These are phyloP conservation scores for Cutaneotrichosporon mucoides DNA, from an alignment of 1,284 basidiomycete genomes.

Conservation along the genomic window DNA sequence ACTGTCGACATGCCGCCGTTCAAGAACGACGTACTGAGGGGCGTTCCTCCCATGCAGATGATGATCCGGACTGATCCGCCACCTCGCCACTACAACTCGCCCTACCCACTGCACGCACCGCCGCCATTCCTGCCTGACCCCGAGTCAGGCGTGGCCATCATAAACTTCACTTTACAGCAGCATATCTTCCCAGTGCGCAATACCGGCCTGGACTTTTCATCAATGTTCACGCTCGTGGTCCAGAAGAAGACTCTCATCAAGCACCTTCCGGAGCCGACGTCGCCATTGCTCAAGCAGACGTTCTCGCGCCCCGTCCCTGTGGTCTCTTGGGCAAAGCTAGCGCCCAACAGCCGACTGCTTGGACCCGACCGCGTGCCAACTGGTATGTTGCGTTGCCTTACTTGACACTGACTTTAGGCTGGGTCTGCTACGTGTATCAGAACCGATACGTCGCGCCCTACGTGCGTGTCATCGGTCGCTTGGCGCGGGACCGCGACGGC, in stretches of 20 bases:
- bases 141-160: conserved; percentile 37
- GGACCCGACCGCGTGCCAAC: conserved; percentile 27
- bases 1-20: conserved; percentile 40
- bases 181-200: conserved; percentile 19
- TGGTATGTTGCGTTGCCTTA: conserved; percentile 12
- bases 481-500: not conserved
- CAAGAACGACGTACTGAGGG: conserved; percentile 21
- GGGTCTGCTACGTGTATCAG: conserved; percentile 49
- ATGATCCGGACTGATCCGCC: conserved; percentile 46
- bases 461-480: not conserved
- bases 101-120: conserved; percentile 27
- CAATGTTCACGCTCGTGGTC: conserved; percentile 27
- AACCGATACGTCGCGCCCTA: conserved; percentile 36
- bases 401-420: conserved; percentile 18
- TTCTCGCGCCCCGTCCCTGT: conserved; percentile 30
- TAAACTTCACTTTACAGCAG: conserved; percentile 32
- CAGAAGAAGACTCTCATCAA: conserved; percentile 34
- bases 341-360: conserved; percentile 39
- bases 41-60: conserved; percentile 33
- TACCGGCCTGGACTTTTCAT: conserved; percentile 23
- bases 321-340: conserved; percentile 33
- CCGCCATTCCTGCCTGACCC: conserved; percentile 40
- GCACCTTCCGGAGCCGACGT: conserved; percentile 39
- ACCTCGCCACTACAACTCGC: conserved; percentile 38
- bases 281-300: conserved; percentile 24